Evolutionary conservation across 768 basidiomycete species (phyloP), one percentile per base, ranked within the genome.

Genomic region (Psilocybe sp.): DNA sequence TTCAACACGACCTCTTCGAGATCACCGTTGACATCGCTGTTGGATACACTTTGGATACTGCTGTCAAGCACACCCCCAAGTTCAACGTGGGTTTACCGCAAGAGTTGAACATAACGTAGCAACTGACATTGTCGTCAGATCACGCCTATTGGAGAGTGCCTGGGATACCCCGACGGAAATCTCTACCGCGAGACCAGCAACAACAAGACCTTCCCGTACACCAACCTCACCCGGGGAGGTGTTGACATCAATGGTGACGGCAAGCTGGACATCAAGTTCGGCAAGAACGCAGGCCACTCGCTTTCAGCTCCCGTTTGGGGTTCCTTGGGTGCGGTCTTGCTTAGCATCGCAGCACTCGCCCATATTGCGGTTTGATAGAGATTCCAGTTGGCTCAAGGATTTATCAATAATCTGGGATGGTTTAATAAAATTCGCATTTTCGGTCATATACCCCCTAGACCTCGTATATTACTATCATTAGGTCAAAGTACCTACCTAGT

Each of bases 1-100:
- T 98, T 48, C 78, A 93, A 65, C 92, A 94, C 59, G 95, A 97
- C 66, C 73, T 96, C 34, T 95, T 75, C 56, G 69, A 85, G 55
- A 82, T 91, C 60, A 89, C 91, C 11, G 92, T 96, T 45, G 91
- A 96, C 60, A 81, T 98, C 55, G 94, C 94, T 23, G 78, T 87
- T 50, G 92, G 89, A 18, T 94, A 93, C 71, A 86, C 90, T 55
- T 74, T 97, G 14, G 80, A 89, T 50, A 76, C 84, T 23, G 95
- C 92, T 16, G 65, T 89, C 60, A 76, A 60, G 16, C 82, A 85
- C 60, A 72, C 73, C 13, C 89, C 88, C 12, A 54, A 76, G 2
- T 83, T 94, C 64, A 81, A 70, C 37, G 83, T 95, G 60, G 52
- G 74, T 59, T 33, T 18, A 4, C 18, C 45, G n/a, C n/a, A n/a